Conservation (phyloP, 2,329 filamentous ascomycete genomes). For the Pestalotiopsis sp. region DNA sequence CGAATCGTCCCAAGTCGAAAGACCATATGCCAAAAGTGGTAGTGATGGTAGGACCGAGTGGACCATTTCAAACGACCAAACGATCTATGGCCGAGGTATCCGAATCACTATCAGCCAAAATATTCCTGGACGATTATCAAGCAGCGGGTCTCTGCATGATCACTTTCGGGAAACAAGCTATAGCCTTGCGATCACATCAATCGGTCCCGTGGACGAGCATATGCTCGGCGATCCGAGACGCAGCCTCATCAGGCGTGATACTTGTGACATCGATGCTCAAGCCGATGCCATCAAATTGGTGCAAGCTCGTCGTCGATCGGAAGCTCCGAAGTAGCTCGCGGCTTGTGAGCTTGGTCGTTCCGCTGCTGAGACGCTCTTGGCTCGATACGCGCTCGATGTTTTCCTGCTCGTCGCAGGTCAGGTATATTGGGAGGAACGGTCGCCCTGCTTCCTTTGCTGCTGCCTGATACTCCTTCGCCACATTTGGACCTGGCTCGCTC, state of each 20-base stretch:
- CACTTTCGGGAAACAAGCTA: background rate
- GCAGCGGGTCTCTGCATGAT: background rate
- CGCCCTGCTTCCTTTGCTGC: background rate
- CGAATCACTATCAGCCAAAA: background rate
- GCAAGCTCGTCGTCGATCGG: background rate
- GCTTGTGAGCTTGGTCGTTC: background rate
- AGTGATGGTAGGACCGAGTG: background rate
- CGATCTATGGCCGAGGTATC: background rate
- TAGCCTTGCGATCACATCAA: background rate
- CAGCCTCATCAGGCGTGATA: background rate
- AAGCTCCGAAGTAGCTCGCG: background rate
- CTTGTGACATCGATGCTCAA: background rate
- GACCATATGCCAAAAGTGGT: background rate
- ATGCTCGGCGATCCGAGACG: background rate
- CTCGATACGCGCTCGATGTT: background rate
- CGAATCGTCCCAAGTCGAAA: background rate
- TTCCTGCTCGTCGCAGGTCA: conserved; percentile 1
- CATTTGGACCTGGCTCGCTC: background rate
- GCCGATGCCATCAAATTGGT: background rate
- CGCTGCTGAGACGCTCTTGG: background rate
- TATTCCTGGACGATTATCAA: background rate
- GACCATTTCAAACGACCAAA: background rate
- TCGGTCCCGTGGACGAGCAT: background rate
- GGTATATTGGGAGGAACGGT: background rate
- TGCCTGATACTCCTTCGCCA: background rate